These are phyloP conservation scores for Penicillium nordicum DNA, from an alignment of 2,329 filamentous ascomycete species.

Conservation along the genomic window DNA sequence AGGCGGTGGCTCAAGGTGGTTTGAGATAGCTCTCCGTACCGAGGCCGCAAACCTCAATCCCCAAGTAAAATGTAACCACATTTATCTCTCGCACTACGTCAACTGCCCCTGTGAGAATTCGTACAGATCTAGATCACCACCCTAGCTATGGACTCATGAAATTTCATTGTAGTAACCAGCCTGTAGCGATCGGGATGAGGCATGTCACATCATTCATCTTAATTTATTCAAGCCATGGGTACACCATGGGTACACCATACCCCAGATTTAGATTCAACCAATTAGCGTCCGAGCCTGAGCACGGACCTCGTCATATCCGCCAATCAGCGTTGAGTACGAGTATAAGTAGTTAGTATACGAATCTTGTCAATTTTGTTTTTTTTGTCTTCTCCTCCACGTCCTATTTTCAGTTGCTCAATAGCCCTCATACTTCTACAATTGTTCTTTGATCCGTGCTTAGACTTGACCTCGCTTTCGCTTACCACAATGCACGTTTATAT, in stretches of 20 bases:
- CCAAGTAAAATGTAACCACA: too few relatives aligned
- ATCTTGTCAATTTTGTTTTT: not conserved
- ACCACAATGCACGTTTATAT: not conserved
- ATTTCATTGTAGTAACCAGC: accelerated
- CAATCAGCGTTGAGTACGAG: not conserved
- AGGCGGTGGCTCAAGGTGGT: not conserved
- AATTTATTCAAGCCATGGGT: not conserved
- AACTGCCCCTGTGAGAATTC: not conserved
- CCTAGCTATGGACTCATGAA: not conserved
- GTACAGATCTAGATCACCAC: not conserved
- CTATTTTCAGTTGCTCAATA: not conserved
- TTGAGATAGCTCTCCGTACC: not conserved
- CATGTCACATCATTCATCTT: not conserved
- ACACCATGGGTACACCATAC: not conserved
- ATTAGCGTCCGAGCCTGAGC: not conserved
- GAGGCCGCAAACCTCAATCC: not conserved
- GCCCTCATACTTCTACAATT: not conserved
- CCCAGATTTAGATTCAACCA: not conserved
- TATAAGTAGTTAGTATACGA: not conserved
- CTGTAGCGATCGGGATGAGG: not conserved
- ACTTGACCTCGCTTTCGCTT: too few relatives aligned
- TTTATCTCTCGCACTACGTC: not conserved
- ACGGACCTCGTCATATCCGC: not conserved
- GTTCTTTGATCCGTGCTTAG: not conserved
- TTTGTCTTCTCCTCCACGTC: too few relatives aligned